Base-by-base conservation (phyloP, 2,329 filamentous ascomycete species). In the Macrophomina tecta region DNA sequence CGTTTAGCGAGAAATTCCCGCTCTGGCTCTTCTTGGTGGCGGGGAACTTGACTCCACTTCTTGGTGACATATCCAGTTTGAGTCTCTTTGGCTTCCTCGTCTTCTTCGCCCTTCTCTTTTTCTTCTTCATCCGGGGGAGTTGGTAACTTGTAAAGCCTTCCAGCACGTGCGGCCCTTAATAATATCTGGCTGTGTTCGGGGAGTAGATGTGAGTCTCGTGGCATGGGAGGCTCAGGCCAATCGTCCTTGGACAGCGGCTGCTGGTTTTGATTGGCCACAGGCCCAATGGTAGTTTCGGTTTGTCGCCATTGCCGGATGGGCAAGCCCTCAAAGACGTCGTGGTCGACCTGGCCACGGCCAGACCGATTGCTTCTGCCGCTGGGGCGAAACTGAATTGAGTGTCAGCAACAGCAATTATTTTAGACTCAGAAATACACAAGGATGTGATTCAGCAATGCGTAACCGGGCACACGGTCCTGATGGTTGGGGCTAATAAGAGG, bases 301-400 rank as follows among this genome's bases (percentile, higher is more conserved):
- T 91, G 89, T 66, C 91, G 89, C 91, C 93, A 98, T 86, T 97
- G 93, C 74, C 93, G 90, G 67, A 97, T 91, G 16, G 94, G 94
- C 11, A 97, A 85, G 68, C 93, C 92, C 84, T 87, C 83, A 60
- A 87, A 85, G 60, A 89, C 83, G 81, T 91, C 89, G 75, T 90
- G 87, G 70, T 91, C 89, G 64, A 85, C 81, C 70, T 87, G 85
- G 51, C 81, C 81, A 68, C 86, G 85, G 67, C 85, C 82, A 68
- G 84, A 85, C 70, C 87, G 83, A 68, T 86, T 85, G 68, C 84
- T 85, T 23, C 85, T 84, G 69, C 86, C 85, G 67, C 84, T 83
- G 53, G 84, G 83, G 63, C 85, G 82, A 71, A 87, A 86, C 85
- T 87, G 70, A 45, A 4, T 3, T 1, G 67, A 64, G 69, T 51